These are phyloP conservation scores for Tuber brumale DNA, from an alignment of 495 filamentous ascomycete genomes.

Conservation along the genomic window DNA sequence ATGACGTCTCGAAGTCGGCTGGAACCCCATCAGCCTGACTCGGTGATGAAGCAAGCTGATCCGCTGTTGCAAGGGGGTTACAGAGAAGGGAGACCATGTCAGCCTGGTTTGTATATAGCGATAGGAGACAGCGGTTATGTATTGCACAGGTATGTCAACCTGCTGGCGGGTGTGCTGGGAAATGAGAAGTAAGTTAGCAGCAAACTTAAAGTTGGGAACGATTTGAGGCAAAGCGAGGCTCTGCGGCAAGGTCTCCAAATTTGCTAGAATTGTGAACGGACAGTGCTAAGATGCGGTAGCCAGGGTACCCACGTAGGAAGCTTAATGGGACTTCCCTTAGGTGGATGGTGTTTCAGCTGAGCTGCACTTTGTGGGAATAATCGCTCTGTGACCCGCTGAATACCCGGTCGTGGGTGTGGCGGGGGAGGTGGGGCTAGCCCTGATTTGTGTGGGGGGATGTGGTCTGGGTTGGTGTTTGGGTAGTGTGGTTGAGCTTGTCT, in stretches of 20 bases:
- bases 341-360: too few species aligned
- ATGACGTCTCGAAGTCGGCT: slow-evolving; percentile 65
- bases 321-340: too few species aligned
- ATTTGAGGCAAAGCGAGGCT: not conserved
- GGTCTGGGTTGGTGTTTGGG: too few species aligned
- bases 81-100: slow-evolving; percentile 55
- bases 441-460: too few species aligned
- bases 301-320: too few species aligned
- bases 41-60: slow-evolving; percentile 66
- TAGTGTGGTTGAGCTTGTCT: too few species aligned
- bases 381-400: too few species aligned
- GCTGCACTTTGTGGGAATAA: too few species aligned
- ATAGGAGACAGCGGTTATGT: not conserved
- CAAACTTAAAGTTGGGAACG: not conserved
- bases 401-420: too few species aligned
- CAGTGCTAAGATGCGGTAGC: not conserved
- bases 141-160: not conserved
- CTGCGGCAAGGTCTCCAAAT: not conserved
- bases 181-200: not conserved
- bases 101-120: not conserved
- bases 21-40: slow-evolving; percentile 66
- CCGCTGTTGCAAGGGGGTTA: slow-evolving; percentile 77
- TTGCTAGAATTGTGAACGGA: not conserved
- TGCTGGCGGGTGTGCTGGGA: not conserved
- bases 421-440: too few species aligned